Conservation (phyloP, 169 alveolate genomes). For the Plasmodium gaboni region DNA sequence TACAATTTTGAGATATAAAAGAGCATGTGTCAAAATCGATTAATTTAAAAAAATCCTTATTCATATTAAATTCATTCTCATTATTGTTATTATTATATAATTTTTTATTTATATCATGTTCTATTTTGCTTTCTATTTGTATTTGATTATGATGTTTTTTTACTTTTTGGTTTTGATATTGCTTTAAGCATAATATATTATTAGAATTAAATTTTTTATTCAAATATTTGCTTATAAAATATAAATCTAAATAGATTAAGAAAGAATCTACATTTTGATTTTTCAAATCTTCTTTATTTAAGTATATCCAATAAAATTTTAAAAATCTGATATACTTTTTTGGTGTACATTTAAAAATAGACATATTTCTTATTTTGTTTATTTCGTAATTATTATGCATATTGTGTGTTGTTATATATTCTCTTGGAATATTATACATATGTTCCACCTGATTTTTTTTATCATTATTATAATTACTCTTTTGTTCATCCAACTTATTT, state of each 20-base stretch:
- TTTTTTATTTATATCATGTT: slow-evolving; percentile 3
- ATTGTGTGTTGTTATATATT: not conserved
- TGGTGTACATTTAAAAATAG: slow-evolving; percentile 36
- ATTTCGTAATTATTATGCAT: slow-evolving; percentile 9
- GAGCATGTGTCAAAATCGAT: slow-evolving; percentile 70
- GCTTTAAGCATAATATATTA: not conserved
- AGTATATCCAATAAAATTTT: slow-evolving; percentile 71
- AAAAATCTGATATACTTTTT: slow-evolving; percentile 39
- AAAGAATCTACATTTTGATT: slow-evolving; percentile 20
- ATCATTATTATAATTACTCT: slow-evolving; percentile 1
- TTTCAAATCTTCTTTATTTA: slow-evolving; percentile 14
- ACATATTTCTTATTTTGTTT: slow-evolving; percentile 63
- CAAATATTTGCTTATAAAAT: slow-evolving; percentile 50
- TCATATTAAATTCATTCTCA: slow-evolving; percentile 1
- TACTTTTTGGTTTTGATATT: not conserved
- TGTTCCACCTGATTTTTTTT: not conserved
- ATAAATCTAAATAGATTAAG: slow-evolving; percentile 47
- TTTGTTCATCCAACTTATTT: not conserved
- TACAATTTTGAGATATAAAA: slow-evolving; percentile 31
- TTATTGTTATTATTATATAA: not conserved
- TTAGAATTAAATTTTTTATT: not conserved
- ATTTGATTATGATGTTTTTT: not conserved
- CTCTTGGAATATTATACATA: not conserved
- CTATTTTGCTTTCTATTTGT: not conserved
- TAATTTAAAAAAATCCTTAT: slow-evolving; percentile 26